Evolutionary conservation across 2,329 filamentous ascomycete genomes (phyloP), one percentile per base, ranked within the genome.

Genomic region (Metarhizium sp.): DNA sequence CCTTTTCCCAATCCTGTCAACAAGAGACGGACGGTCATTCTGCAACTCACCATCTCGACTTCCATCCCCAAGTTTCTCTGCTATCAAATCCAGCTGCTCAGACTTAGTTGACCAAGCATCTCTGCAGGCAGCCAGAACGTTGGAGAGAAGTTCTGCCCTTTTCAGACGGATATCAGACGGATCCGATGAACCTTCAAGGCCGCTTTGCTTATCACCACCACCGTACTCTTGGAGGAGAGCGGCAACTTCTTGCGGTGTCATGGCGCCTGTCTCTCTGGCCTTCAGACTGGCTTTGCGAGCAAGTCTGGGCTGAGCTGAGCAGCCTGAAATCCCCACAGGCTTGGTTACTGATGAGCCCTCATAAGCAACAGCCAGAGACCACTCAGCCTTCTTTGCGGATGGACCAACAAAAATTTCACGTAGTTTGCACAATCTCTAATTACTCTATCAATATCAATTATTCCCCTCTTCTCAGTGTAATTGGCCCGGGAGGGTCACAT

Each of bases 51-150:
- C 74, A 63, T 80, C 75, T 62, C 81, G 73, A 59, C 80, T 81
- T 5, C 74, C 78, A 60, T 84, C 76, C 1, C 76, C 81, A 0
- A 84, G 63, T 55, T 75, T 77, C 63, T 82, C 75, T 2, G 77
- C 75, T 43, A 79, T 68, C 2, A 62, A 55, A 53, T 78, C 75
- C 16, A 84, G 67, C 1, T 75, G 69, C 8, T 67, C 59, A 0
- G 70, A 72, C 1, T 68, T 66, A 6, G 74, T 61, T 38, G 70
- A 65, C 67, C 74, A 76, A 4, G 76, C 66, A 18, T 74, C 61
- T 50, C 71, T 67, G 16, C 74, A 73, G 2, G 64, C 63, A 7
- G 61, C 62, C 43, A 79, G 63, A 0, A 80, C 70, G 0, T 66
- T 64, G 8, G 64, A 63, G 16, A 81, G 60, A 6, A 67, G 45